Percentiles rank a stretch among this genome's conserved stretches.
Evolutionary conservation across 169 alveolate species (phyloP).

Genomic region (Eimeria zaria): DNA sequence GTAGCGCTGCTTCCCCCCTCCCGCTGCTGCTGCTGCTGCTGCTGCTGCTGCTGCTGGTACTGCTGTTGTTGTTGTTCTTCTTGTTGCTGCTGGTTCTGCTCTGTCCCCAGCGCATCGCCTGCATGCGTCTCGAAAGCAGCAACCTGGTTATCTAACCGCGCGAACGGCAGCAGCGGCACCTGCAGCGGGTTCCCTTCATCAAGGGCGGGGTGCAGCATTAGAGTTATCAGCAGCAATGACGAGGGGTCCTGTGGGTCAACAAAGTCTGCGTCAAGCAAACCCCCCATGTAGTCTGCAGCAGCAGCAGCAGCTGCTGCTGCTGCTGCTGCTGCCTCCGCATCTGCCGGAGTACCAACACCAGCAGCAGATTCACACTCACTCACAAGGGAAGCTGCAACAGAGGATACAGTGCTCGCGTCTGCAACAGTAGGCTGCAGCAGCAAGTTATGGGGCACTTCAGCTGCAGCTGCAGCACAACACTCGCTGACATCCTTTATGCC

Average conservation of each 20-base stretch:
- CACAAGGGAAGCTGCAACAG: background rate
- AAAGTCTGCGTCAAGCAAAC: constrained; percentile 52
- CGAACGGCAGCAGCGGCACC: constrained; percentile 65
- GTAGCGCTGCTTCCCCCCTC: background rate
- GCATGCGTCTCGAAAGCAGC: constrained; percentile 1
- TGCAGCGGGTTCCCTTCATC: constrained; percentile 62
- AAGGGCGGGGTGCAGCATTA: constrained; percentile 53
- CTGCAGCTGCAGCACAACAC: constrained; percentile 45
- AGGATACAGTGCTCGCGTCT: constrained; percentile 11
- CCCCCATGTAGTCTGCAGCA: constrained; percentile 53
- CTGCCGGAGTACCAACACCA: constrained; percentile 21
- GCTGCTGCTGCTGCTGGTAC: background rate
- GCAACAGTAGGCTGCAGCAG: constrained; percentile 57
- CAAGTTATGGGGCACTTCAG: constrained; percentile 11
- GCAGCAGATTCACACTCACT: background rate
- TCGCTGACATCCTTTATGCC: constrained; percentile 24
- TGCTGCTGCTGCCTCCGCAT: constrained; percentile 35
- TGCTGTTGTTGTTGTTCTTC: background rate
- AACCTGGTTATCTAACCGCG: background rate
- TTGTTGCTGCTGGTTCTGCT: background rate
- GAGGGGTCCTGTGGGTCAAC: constrained; percentile 70
- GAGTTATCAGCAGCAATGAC: constrained; percentile 54
- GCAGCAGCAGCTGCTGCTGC: constrained; percentile 67
- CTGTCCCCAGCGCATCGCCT: background rate
- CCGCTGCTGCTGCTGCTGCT: background rate